Base-by-base conservation (phyloP, 73 alveolate species). In the Stentor coeruleus region DNA sequence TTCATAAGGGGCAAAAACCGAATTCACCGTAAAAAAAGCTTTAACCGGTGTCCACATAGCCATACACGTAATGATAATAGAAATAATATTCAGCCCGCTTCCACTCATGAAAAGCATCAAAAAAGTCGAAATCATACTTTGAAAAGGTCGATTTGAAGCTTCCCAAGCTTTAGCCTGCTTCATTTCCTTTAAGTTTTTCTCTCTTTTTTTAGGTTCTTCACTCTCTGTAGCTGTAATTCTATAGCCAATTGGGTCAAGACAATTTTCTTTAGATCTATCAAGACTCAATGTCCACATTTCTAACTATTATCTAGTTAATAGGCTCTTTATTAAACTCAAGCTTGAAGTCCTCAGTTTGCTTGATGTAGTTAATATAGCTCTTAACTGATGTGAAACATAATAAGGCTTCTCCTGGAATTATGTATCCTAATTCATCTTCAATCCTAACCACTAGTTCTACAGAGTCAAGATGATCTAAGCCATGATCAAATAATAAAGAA, bases 371-470 rank as follows among this genome's bases (percentile, higher is more conserved):
- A 31, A 87, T 86, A 77, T 87, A 90, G 77, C 81, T 90, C 76
- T 79, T 87, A 3, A 89, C 91, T 76, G 82, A 87, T 33, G 82
- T 66, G 92, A 90, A 90, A 76, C 83, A 73, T 39, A 36, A 74
- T n/a, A 90, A 88, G 76, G 91, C 90, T 55, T 90, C 96, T 39
- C 92, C 96, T 58, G 91, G 93, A 38, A 90, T 81, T 15, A 87
- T 88, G 59, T 84, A 79, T 74, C 93, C 96, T 15, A 90, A 82
- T 38, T 90, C 96, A 74, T 90, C 96, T 38, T 90, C 96, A 3
- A 87, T 80, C 76, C 87, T 85, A 33, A 90, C 86, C 4, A 90
- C 87, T 1, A 90, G 85, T 40, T 90, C 96, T 58, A 87, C 87
- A 3, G 84, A 38, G 55, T 90, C 96, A 1, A 90, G 79, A 49